Percentiles rank a stretch among this genome's conserved stretches.
Conservation (phyloP, 2,329 filamentous ascomycete genomes). For the Metarhizium sp. region DNA sequence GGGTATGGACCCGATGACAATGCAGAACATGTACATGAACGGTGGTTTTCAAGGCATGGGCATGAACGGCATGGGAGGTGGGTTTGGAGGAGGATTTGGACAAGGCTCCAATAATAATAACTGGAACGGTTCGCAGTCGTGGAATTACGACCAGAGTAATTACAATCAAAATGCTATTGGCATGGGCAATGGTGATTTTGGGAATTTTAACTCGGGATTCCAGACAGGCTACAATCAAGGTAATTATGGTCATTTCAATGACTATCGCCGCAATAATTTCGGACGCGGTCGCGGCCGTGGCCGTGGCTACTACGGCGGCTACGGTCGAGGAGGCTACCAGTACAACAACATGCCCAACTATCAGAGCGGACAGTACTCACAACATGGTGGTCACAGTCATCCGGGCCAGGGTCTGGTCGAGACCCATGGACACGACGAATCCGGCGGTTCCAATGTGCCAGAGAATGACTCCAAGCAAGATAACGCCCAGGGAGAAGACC, state of each 20-base stretch:
- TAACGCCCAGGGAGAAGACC: slow-evolving; percentile 6
- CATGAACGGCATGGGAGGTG: slow-evolving; percentile 63
- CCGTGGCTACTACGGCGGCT: slow-evolving; percentile 49
- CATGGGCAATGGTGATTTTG: slow-evolving; percentile 74
- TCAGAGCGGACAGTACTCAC: slow-evolving; percentile 22
- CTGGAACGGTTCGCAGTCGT: slow-evolving; percentile 74
- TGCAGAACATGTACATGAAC: slow-evolving; percentile 73
- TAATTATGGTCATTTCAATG: slow-evolving; percentile 78
- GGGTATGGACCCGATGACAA: slow-evolving; percentile 73
- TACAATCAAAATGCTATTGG: slow-evolving; percentile 78
- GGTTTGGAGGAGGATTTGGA: slow-evolving; percentile 54
- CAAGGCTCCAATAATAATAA: slow-evolving; percentile 65
- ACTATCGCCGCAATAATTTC: slow-evolving; percentile 62
- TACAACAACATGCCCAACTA: slow-evolving; percentile 25
- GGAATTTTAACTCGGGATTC: slow-evolving; percentile 68
- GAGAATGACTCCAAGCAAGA: slow-evolving; percentile 13
- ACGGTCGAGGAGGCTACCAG: slow-evolving; percentile 44
- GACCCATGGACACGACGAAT: neutral
- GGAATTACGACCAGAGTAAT: slow-evolving; percentile 83
- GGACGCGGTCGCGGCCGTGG: slow-evolving; percentile 58
- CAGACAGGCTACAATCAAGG: slow-evolving; percentile 72
- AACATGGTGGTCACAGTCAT: slow-evolving; percentile 11
- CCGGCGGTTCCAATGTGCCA: neutral
- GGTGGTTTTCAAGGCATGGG: slow-evolving; percentile 71
- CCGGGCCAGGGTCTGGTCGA: slow-evolving; percentile 13